Evolutionary conservation across 1,139 yeast species (phyloP).

Genomic region (Candida buenavistaensis): DNA sequence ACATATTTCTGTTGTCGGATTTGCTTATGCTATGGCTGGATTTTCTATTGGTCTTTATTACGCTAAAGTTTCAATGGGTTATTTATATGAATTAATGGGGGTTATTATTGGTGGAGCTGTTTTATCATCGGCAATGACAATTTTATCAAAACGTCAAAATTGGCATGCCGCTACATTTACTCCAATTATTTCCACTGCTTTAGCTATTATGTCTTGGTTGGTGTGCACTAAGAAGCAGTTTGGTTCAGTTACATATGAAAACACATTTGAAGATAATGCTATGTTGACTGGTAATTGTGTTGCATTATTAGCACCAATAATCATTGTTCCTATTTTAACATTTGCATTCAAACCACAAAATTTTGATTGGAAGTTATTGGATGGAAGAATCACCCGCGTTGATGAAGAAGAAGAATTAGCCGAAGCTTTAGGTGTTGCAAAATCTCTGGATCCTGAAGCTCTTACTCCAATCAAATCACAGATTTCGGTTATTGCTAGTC

Average conservation of each 20-base stretch:
- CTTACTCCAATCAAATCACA: conserved; percentile 41
- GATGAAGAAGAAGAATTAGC: conserved; percentile 65
- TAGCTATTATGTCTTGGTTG: conserved; percentile 69
- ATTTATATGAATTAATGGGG: conserved; percentile 84
- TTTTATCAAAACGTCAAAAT: conserved; percentile 70
- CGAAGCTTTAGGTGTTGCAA: conserved; percentile 26
- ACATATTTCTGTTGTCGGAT: conserved; percentile 62
- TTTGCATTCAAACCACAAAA: conserved; percentile 63
- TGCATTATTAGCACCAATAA: conserved; percentile 72
- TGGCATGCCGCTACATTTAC: conserved; percentile 57
- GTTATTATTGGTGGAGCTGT: conserved; percentile 85
- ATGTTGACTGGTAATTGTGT: conserved; percentile 87
- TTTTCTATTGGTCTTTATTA: conserved; percentile 80
- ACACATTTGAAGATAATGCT: conserved; percentile 74
- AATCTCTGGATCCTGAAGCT: conserved; percentile 34
- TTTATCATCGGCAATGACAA: conserved; percentile 68
- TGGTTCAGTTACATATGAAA: conserved; percentile 56
- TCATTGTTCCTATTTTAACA: conserved; percentile 69
- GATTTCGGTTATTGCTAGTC: conserved; percentile 41
- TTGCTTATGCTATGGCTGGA: conserved; percentile 74
- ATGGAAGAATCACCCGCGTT: conserved; percentile 55
- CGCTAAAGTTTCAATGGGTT: conserved; percentile 84
- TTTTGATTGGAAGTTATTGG: conserved; percentile 67
- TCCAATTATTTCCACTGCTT: conserved; percentile 61
- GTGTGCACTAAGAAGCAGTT: conserved; percentile 55